Evolutionary conservation across 768 basidiomycete species (phyloP), one percentile per base, ranked within the genome.

Genomic region (Ramaria rubella): DNA sequence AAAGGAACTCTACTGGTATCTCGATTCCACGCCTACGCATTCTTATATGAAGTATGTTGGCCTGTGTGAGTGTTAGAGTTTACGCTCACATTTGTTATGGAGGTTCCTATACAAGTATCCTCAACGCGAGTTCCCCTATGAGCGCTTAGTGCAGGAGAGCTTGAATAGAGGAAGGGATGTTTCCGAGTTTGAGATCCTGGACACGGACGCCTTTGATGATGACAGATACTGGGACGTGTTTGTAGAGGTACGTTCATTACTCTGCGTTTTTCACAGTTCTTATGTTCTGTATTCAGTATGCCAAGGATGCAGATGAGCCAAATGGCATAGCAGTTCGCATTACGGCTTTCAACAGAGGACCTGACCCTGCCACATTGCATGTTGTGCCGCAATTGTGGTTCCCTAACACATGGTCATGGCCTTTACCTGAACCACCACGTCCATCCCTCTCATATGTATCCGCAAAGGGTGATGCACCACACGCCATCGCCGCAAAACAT

Each of bases 191-290:
- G 96, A 99, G 72, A 85, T 98, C 64, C 72, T 95, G 69, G 94
- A 98, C 68, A 91, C 92, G 0, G 92, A 91, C 58, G 81, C 77
- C 1, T 96, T 97, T 65, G 90, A 94, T 58, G 90, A 90, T 30
- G 87, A 97, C 69, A 77, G 87, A 9, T 99, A 99, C 70, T 99
- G 96, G 96, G 96, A 99, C 68, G 84, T 99, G 34, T 99, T 97
- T 63, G 85, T 97, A 55, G 95, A 99, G 83, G 94, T 91, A 57
- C 72, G 3, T 29, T 21, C 4, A 23, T 53, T 45, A 5, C 17
- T 19, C 44, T 45, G 7, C 21, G n/a, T 7, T 26, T 7, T 48
- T 6, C 21, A 31, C 49, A 44, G 21, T 29, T 44, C 2, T 58
- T 49, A 58, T 52, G 24, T 59, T 34, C 15, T 29, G 8, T 26